Evolutionary conservation across 2,329 filamentous ascomycete genomes (phyloP).

Genomic region (Aspergillus niger): DNA sequence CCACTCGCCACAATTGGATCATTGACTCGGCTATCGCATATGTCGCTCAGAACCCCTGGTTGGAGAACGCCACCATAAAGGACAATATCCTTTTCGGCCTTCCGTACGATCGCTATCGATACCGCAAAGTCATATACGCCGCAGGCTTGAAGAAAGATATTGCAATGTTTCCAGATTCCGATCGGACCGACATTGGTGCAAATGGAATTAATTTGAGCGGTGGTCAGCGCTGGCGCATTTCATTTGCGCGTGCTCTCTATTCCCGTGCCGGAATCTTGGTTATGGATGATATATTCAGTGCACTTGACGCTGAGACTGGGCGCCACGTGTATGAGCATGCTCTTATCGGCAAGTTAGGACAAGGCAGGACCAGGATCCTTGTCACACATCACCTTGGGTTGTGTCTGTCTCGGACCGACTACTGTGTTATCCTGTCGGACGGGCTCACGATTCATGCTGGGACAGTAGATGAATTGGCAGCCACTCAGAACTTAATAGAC

Average conservation of each 20-base stretch:
- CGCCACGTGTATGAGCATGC: constrained; percentile 77
- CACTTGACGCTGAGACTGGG: constrained; percentile 79
- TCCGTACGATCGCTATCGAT: constrained; percentile 68
- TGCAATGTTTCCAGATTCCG: constrained; percentile 73
- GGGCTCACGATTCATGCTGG: constrained; percentile 67
- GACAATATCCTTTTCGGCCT: constrained; percentile 80
- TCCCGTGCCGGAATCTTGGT: constrained; percentile 75
- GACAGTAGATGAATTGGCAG: constrained; percentile 60
- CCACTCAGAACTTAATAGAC: constrained; percentile 43
- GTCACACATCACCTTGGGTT: constrained; percentile 79
- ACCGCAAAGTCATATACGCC: constrained; percentile 68
- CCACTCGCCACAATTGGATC: constrained; percentile 67
- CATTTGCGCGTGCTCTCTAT: constrained; percentile 77
- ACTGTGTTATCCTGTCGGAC: constrained; percentile 71
- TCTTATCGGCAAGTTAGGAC: constrained; percentile 68
- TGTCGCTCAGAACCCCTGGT: constrained; percentile 80
- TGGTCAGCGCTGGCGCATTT: constrained; percentile 80
- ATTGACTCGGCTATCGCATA: constrained; percentile 71
- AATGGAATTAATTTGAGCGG: constrained; percentile 84
- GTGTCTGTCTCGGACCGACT: constrained; percentile 70
- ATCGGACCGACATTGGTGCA: constrained; percentile 77
- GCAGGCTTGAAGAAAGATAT: constrained; percentile 77
- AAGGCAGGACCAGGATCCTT: constrained; percentile 71
- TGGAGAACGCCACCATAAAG: constrained; percentile 76
- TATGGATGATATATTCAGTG: constrained; percentile 80